Evolutionary conservation across 208 protist species (phyloP), one percentile per base, ranked within the genome.

Genomic region (Acanthamoeba divionensis): DNA sequence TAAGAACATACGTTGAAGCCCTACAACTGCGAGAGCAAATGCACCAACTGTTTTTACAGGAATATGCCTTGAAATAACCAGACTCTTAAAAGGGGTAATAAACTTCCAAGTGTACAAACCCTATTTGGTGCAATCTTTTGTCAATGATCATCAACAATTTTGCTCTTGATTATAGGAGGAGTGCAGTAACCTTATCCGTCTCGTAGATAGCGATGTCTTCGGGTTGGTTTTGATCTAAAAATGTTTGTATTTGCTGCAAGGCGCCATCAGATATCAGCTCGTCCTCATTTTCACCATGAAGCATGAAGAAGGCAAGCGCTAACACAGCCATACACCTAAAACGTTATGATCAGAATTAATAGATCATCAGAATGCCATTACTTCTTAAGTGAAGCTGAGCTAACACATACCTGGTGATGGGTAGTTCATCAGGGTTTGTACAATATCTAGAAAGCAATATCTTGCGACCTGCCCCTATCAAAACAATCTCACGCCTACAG

Each of bases 251-350:
- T 44, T 73, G 62, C 41, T 89, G 44, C 4, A 89, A 33, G 0
- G 80, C 80, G 44, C 44, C 62, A 63, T 73, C 80, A 21, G 62
- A 33, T 18, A 73, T 73, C 29, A 89, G 80, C 15, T 89, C 80
- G 44, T 47, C 52, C 52, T 88, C 79, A 24, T 50, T 10, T 21
- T 24, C 33, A 3, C 79, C 38, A 62, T 88, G 45, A 26, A 89
- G 60, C 41, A 50, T 24, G 41, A 89, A 63, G 50, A 73, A 89
- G 38, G 60, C 80, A 41, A 89, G 2, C 41, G 60, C 41, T 15
- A 89, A 26, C 21, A 47, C 80, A n/a, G 80, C 10, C 41, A 89
- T 18, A 73, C 73, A 89, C 60, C 62, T 85, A 45, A 6, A 21
- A 5, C 47, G 18, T 21, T 52, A 5, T 57, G 48, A 6, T 2